Percentiles rank a stretch among this genome's conserved stretches.
phyloP scores from a whole-genome alignment of 1,284 basidiomycete species.

The Coniferiporia sulphurascens region DNA sequence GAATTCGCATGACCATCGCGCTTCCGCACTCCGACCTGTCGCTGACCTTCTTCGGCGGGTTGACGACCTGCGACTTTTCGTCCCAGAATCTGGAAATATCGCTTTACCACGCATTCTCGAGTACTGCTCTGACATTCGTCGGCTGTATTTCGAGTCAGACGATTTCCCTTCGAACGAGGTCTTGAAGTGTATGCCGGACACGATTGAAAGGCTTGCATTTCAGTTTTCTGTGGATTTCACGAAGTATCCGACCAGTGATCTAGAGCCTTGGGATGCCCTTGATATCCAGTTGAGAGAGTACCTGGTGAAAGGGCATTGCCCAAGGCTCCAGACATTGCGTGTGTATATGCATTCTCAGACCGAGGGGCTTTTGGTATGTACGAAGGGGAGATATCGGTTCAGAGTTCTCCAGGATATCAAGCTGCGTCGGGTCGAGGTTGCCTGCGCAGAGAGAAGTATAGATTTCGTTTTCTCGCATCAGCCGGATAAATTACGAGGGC shows the following conservation, averaged over 20 bases:
- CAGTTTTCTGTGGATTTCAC: background rate
- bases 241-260: background rate
- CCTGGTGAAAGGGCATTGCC: background rate
- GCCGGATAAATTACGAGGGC: background rate
- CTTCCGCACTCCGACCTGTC: background rate
- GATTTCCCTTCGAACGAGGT: background rate
- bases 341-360: background rate
- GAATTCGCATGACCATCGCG: background rate
- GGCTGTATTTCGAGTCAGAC: background rate
- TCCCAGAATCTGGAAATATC: background rate
- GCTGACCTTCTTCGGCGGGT: background rate
- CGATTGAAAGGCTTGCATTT: background rate
- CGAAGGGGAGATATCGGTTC: background rate
- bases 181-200: background rate
- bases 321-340: background rate
- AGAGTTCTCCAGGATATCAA: background rate
- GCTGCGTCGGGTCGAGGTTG: background rate
- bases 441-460: background rate
- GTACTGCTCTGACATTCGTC: background rate
- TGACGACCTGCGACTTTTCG: background rate
- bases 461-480: background rate
- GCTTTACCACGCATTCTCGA: background rate
- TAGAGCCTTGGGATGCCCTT: background rate
- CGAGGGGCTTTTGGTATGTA: background rate
- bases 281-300: background rate